phyloP scores from a whole-genome alignment of 805 yeast genomes.

The Pichia pseudocactophila region DNA sequence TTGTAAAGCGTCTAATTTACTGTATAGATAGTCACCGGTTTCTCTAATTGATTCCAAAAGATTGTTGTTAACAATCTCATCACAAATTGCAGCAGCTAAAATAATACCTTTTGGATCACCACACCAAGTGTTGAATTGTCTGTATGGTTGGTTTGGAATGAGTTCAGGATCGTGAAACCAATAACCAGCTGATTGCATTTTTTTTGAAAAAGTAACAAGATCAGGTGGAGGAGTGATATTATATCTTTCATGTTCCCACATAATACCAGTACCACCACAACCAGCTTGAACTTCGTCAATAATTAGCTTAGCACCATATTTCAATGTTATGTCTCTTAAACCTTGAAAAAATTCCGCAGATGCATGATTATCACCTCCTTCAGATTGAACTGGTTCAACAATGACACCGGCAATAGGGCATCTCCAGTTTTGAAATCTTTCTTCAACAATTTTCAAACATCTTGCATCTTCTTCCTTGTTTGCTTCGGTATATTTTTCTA shows the following conservation, averaged over 20 bases:
- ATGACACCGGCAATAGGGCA: slow-evolving; percentile 81
- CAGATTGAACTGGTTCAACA: slow-evolving; percentile 87
- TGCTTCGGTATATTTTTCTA: slow-evolving; percentile 77
- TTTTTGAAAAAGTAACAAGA: slow-evolving; percentile 79
- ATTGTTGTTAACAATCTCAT: slow-evolving; percentile 53
- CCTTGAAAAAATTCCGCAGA: slow-evolving; percentile 73
- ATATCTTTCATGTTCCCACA: slow-evolving; percentile 89
- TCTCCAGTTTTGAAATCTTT: slow-evolving; percentile 56
- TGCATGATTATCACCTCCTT: slow-evolving; percentile 90
- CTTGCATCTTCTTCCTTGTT: slow-evolving; percentile 75
- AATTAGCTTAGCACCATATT: slow-evolving; percentile 62
- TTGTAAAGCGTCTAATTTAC: slow-evolving; percentile 44
- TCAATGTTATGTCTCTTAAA: slow-evolving; percentile 63
- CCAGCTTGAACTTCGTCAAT: slow-evolving; percentile 89
- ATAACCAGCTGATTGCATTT: slow-evolving; percentile 85
- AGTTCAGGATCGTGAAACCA: slow-evolving; percentile 68
- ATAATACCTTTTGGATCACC: slow-evolving; percentile 81
- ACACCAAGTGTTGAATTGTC: slow-evolving; percentile 92
- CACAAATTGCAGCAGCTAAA: slow-evolving; percentile 64
- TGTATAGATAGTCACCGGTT: slow-evolving; percentile 62
- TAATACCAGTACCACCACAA: slow-evolving; percentile 75
- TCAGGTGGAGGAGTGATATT: slow-evolving; percentile 69
- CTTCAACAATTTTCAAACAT: slow-evolving; percentile 70
- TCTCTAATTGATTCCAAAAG: slow-evolving; percentile 45
- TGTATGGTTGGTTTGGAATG: slow-evolving; percentile 68